Evolutionary conservation across 345 rosid species (phyloP).

Genomic region (Noccaea bulbosa): DNA sequence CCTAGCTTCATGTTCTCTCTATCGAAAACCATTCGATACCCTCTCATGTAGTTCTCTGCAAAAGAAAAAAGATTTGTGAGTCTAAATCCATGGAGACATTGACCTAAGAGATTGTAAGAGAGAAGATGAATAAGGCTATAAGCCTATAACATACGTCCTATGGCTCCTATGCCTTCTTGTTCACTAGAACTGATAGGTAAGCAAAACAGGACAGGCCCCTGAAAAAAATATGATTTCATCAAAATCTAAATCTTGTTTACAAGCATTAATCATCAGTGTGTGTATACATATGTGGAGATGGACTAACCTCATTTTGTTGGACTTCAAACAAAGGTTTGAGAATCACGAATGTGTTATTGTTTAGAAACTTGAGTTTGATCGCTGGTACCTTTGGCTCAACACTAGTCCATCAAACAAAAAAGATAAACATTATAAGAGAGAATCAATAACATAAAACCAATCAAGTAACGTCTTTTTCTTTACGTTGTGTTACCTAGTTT

Average conservation of each 20-base stretch:
- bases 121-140: slow-evolving; percentile 1
- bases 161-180: slow-evolving; percentile 56
- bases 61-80: not conserved
- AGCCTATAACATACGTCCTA: slow-evolving; percentile 59
- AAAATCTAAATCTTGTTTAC: not conserved
- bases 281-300: not conserved
- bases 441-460: not conserved
- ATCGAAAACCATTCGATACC: slow-evolving; percentile 79
- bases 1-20: slow-evolving; percentile 79
- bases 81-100: not conserved
- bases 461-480: not conserved
- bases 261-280: slow-evolving; percentile 5
- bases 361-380: slow-evolving; percentile 64
- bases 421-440: slow-evolving; percentile 3
- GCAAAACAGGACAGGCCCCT: slow-evolving; percentile 67
- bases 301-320: slow-evolving; percentile 66
- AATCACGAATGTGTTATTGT: slow-evolving; percentile 72
- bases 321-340: slow-evolving; percentile 68
- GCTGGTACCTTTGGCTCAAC: slow-evolving; percentile 65
- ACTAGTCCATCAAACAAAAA: slow-evolving; percentile 46
- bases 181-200: slow-evolving; percentile 69
- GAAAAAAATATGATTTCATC: slow-evolving; percentile 30
- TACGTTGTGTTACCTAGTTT: slow-evolving; percentile 56
- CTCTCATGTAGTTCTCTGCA: slow-evolving; percentile 90
- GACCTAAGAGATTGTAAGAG: not conserved